Percentiles rank a stretch among this genome's conserved stretches.
phyloP scores from a whole-genome alignment of 2,329 filamentous ascomycete genomes.

The Paraphaeosphaeria minitans region DNA sequence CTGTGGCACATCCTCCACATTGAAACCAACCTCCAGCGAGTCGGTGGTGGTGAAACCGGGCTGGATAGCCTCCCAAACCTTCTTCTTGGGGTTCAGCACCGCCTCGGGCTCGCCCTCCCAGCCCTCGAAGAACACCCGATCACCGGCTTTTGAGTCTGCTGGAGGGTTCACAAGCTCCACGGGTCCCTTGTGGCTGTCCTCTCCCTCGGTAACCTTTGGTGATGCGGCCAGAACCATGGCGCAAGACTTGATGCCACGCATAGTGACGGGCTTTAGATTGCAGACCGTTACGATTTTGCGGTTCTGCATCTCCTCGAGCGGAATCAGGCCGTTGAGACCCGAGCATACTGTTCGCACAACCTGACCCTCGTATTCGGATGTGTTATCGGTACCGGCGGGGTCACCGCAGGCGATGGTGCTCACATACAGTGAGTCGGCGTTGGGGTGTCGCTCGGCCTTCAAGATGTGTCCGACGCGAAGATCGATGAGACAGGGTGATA shows the following conservation, averaged over 20 bases:
- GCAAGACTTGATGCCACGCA: slow-evolving; percentile 82
- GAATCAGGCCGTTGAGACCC: slow-evolving; percentile 89
- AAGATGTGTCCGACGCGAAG: slow-evolving; percentile 96
- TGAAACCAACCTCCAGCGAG: slow-evolving; percentile 80
- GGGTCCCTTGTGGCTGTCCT: slow-evolving; percentile 82
- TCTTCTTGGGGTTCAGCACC: slow-evolving; percentile 98
- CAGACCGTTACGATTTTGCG: slow-evolving; percentile 95
- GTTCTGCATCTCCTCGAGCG: slow-evolving; percentile 93
- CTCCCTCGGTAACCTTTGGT: slow-evolving; percentile 79
- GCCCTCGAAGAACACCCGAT: slow-evolving; percentile 90
- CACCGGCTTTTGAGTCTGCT: slow-evolving; percentile 76
- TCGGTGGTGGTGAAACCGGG: slow-evolving; percentile 93
- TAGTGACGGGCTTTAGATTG: slow-evolving; percentile 98
- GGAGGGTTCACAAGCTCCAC: slow-evolving; percentile 92
- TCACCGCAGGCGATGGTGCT: slow-evolving; percentile 96
- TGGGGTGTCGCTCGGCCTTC: slow-evolving; percentile 92
- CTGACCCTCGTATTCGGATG: slow-evolving; percentile 87
- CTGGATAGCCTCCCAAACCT: slow-evolving; percentile 97
- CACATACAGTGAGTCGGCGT: slow-evolving; percentile 94
- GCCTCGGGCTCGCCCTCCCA: slow-evolving; percentile 93
- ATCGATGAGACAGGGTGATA: slow-evolving; percentile 86
- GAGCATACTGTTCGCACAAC: slow-evolving; percentile 95
- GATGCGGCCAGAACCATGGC: slow-evolving; percentile 97
- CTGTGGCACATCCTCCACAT: slow-evolving; percentile 76
- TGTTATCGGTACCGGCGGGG: slow-evolving; percentile 82